Conservation (phyloP, 441 rosid species). For the Erodium trifolium region DNA sequence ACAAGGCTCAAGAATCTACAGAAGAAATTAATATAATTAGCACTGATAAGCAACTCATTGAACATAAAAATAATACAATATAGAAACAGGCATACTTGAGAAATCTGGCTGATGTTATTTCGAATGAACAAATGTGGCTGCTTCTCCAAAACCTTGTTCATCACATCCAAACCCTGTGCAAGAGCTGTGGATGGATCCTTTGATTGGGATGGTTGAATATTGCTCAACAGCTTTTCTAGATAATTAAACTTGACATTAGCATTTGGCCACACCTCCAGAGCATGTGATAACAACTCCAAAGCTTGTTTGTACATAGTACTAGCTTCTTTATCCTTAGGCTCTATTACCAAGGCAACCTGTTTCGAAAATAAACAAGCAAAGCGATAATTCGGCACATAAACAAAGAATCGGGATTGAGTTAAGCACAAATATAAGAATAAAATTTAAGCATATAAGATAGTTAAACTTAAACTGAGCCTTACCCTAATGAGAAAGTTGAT, state of each 20-base stretch:
- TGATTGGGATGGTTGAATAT: slow-evolving; percentile 84
- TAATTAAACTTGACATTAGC: slow-evolving; percentile 94
- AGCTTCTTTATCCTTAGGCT: slow-evolving; percentile 97
- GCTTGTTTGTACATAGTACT: slow-evolving; percentile 89
- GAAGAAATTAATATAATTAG: slow-evolving; percentile 30
- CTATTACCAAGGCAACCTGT: slow-evolving; percentile 96
- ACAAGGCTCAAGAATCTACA: slow-evolving; percentile 91
- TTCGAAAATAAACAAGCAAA: slow-evolving; percentile 16
- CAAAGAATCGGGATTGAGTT: slow-evolving; percentile 15
- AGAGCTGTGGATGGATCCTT: slow-evolving; percentile 93
- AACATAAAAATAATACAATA: background rate
- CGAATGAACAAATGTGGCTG: slow-evolving; percentile 88
- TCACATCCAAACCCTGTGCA: slow-evolving; percentile 94
- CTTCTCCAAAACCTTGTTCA: slow-evolving; percentile 97
- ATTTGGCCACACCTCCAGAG: slow-evolving; percentile 97
- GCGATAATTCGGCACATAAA: background rate
- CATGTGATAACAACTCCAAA: slow-evolving; percentile 83
- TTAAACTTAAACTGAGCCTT: slow-evolving; percentile 31
- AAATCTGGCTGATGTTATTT: slow-evolving; percentile 84
- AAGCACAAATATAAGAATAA: slow-evolving; percentile 9
- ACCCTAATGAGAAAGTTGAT: slow-evolving; percentile 95
- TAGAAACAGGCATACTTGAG: slow-evolving; percentile 51
- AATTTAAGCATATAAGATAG: background rate
- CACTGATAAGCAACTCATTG: background rate
- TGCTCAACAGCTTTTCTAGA: slow-evolving; percentile 78